A percentile compares a stretch with the other conserved stretches of the same genome.
Evolutionary conservation across 1,284 basidiomycete species (phyloP).

Genomic region (Cryptococcus hybrid): DNA sequence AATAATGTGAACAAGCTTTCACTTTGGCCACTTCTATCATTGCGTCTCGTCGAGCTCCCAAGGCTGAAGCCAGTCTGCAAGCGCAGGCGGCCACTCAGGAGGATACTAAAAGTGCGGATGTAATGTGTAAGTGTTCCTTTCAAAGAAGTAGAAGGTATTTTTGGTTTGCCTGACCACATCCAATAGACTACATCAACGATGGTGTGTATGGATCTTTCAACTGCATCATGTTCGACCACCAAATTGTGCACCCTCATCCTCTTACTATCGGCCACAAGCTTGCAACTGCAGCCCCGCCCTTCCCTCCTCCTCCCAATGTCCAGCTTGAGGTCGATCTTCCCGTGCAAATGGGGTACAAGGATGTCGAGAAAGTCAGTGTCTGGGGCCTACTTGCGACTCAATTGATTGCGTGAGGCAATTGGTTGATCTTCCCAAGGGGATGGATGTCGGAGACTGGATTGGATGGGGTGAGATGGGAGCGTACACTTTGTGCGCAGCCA

Average conservation of each 20-base stretch:
- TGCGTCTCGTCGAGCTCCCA: constrained; percentile 64
- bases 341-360: constrained; percentile 47
- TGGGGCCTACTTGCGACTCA: constrained; percentile 81
- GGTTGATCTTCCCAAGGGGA: constrained; percentile 61
- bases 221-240: constrained; percentile 92
- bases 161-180: constrained; percentile 8
- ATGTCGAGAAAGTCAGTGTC: constrained; percentile 53
- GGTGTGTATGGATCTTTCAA: constrained; percentile 99
- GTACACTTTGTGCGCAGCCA: constrained; percentile 87
- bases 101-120: constrained; percentile 49
- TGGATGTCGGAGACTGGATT: constrained; percentile 86
- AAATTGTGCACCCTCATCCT: constrained; percentile 78
- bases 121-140: constrained; percentile 51
- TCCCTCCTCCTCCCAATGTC: constrained; percentile 50
- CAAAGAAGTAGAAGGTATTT: background rate
- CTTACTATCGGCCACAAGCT: constrained; percentile 54
- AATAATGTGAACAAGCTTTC: constrained; percentile 60
- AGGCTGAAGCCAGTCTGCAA: constrained; percentile 9
- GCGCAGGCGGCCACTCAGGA: constrained; percentile 15
- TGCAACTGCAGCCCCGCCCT: constrained; percentile 36
- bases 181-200: constrained; percentile 91
- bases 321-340: constrained; percentile 45
- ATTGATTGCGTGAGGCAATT: constrained; percentile 75
- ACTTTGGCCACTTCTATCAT: constrained; percentile 92
- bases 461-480: constrained; percentile 91